Conservation (phyloP, 306 rosid genomes). For the Cucumis hystrix region DNA sequence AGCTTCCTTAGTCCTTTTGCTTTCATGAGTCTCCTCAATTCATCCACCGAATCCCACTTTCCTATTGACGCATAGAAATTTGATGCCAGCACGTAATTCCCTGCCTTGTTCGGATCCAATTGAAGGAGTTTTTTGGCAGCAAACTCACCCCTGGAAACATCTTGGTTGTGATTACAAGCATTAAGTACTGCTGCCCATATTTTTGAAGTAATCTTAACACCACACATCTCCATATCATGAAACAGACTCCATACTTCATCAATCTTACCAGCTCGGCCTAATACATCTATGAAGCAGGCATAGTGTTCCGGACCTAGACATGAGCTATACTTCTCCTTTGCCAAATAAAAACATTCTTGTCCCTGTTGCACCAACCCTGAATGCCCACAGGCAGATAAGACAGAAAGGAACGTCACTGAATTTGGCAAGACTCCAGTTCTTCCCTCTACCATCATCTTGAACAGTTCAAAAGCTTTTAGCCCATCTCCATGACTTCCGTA, state of each 20-base stretch:
- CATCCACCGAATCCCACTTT: constrained; percentile 47
- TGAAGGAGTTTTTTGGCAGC: constrained; percentile 41
- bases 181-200: constrained; percentile 44
- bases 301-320: constrained; percentile 43
- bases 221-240: constrained; percentile 20
- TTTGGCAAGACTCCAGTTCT: constrained; percentile 20
- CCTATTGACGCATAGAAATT: constrained; percentile 49
- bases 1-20: constrained; percentile 45
- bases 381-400: constrained; percentile 25
- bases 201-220: constrained; percentile 23
- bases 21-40: constrained; percentile 34
- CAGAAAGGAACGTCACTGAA: constrained; percentile 35
- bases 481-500: constrained; percentile 44
- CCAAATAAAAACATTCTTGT: constrained; percentile 22
- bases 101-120: constrained; percentile 38
- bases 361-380: constrained; percentile 54
- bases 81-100: constrained; percentile 31
- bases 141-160: constrained; percentile 36
- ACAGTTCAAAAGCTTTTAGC: constrained; percentile 25
- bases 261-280: constrained; percentile 44
- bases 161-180: constrained; percentile 39
- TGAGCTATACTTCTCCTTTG: constrained; percentile 29
- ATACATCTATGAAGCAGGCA: constrained; percentile 42
- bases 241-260: constrained; percentile 36
- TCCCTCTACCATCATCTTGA: constrained; percentile 18